Evolutionary conservation across 768 basidiomycete species (phyloP), one percentile per base, ranked within the genome.

Genomic region (Coprinellus aureogranulatus): DNA sequence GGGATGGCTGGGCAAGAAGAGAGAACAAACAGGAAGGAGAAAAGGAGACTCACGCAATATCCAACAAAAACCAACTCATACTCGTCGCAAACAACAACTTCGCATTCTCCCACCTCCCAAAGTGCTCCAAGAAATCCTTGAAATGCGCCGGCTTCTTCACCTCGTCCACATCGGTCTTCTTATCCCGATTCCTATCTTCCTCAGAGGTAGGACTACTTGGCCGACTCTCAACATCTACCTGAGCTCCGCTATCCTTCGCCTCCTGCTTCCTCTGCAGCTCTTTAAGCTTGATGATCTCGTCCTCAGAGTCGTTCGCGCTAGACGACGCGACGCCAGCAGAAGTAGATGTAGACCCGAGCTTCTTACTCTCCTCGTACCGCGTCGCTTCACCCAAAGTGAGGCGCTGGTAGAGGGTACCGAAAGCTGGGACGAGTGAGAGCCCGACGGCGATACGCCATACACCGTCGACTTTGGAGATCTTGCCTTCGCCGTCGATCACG

Each of bases 371-470:
- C 34, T 76, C 66, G 62, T 67, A 88, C 10, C 86, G 82, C 27
- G 75, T 81, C 5, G 88, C 83, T 64, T 91, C 88, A 11, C 85
- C 83, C 11, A 91, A 80, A 0, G 85, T 89, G 42, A 92, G 74
- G 2, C 90, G 86, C 65, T 88, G 86, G 67, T 90, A 90, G 18
- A 91, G 78, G 3, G 89, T 90, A 18, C 68, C 86, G 51, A 89
- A 85, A 0, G 87, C 89, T 6, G 90, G 90, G 9, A 92, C 62
- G 50, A 90, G 79, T n/a, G 85, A 87, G 12, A 92, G 51, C n/a
- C 88, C 89, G 53, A 90, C 69, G 57, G 84, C 75, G 60, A 92
- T 88, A 20, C 90, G 77, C 90, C 90, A 92, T 2, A 84, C 84
- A 67, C 87, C 89, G 60, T 89, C 87, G 22, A 89, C 84, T 65